Evolutionary conservation across 2,329 filamentous ascomycete species (phyloP).

Genomic region (Pyrenochaeta sp.): DNA sequence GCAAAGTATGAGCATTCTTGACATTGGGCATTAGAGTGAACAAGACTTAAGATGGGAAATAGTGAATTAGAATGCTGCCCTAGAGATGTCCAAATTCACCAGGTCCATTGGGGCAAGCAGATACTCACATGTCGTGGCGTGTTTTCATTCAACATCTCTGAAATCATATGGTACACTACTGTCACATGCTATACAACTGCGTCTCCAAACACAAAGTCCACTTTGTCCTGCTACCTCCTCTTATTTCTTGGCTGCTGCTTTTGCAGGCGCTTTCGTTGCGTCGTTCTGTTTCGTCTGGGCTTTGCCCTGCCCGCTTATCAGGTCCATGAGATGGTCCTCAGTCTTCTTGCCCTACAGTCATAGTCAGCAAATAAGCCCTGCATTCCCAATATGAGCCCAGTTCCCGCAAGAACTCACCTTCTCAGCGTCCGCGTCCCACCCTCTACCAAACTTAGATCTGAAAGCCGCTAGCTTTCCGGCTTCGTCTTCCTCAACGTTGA

Average conservation of each 20-base stretch:
- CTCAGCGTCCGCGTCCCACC: conserved; percentile 70
- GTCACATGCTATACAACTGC: neutral
- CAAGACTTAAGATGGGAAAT: neutral
- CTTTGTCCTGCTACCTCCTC: neutral
- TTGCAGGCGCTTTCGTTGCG: conserved; percentile 24
- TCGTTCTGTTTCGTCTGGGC: conserved; percentile 19
- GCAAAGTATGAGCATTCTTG: neutral
- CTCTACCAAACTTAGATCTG: conserved; percentile 80
- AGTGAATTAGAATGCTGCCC: neutral
- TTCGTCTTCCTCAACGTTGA: conserved; percentile 94
- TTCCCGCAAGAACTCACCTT: conserved; percentile 11
- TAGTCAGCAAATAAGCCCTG: conserved; percentile 2
- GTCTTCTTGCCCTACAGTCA: conserved; percentile 24
- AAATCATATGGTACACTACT: conserved; percentile 6
- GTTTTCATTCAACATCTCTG: neutral
- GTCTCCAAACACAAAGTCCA: neutral
- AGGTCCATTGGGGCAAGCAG: neutral
- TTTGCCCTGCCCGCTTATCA: conserved; percentile 41
- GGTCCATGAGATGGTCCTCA: conserved; percentile 39
- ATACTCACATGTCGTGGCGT: neutral
- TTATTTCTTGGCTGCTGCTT: conserved; percentile 23
- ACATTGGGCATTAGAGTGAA: neutral
- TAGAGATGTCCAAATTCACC: neutral
- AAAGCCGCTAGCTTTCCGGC: conserved; percentile 89
- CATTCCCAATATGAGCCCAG: neutral